Evolutionary conservation across 2,329 filamentous ascomycete species (phyloP), one percentile per base, ranked within the genome.

Genomic region (Venturia pyrina): DNA sequence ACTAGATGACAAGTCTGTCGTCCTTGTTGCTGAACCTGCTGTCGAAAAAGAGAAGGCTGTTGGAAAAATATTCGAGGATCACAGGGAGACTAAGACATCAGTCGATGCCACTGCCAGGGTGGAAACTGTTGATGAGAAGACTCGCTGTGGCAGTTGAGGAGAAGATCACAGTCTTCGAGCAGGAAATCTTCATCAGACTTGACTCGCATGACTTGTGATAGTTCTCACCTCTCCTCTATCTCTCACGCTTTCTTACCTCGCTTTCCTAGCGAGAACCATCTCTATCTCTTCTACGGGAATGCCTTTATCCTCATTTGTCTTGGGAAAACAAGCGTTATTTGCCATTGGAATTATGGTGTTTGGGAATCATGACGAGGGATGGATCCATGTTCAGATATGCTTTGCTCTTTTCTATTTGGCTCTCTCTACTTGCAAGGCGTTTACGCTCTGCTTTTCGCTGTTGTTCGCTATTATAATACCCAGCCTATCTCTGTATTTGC

Each of bases 1-100:
- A 0, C 72, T 75, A 41, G 73, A 76, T 66, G 73, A 72, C 1
- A 69, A 66, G 11, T 73, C 70, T 41, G 56, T 63, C 24, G 66
- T 46, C 19, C 37, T 68, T 37, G 48, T 65, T 46, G 24, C n/a
- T 48, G 24, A 44, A 24, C 57, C 34, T 46, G 63, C 53, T 37
- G 53, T 37, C 15, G 53, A 34, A n/a, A 37, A 59, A n/a, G 10
- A 37, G 32, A 37, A 59, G 53, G 32, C 13, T 13, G 13, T 3
- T 11, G 53, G 19, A 3, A 37, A 59, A 15, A 37, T 7, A n/a
- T 32, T 34, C 11, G 53, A 59, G 32, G 15, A 37, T 21, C 15
- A n/a, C 24, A 37, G 15, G 17, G 17, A 19, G 53, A 59, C 7
- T 13, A n/a, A 19, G 24, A 34, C 10, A 6, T 59, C 53, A 1